Evolutionary conservation across 208 protist genomes (phyloP).

Genomic region (Crithidia fasciculata): DNA sequence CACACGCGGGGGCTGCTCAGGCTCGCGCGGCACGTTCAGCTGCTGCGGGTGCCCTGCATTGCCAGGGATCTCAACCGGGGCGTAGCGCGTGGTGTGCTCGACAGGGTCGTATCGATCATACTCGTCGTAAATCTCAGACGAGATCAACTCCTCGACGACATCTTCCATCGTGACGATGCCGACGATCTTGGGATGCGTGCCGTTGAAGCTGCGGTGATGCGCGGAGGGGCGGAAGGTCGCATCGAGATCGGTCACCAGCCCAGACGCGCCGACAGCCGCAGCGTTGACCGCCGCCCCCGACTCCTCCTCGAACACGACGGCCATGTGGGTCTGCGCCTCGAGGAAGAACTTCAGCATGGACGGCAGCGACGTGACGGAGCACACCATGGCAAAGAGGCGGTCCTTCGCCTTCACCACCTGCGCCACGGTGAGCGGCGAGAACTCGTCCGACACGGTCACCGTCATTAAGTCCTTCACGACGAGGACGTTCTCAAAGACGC

Average conservation of each 20-base stretch:
- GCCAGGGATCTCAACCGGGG: conserved; percentile 16
- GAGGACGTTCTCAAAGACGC: conserved; percentile 66
- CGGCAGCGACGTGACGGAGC: conserved; percentile 59
- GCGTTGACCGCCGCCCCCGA: background rate
- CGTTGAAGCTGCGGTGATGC: conserved; percentile 22
- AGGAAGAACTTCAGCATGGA: conserved; percentile 86
- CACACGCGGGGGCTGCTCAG: conserved; percentile 62
- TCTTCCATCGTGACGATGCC: conserved; percentile 90
- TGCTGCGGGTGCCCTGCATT: conserved; percentile 15
- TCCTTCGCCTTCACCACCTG: conserved; percentile 76
- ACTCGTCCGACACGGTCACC: conserved; percentile 35
- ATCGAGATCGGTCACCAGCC: conserved; percentile 22
- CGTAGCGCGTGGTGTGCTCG: conserved; percentile 22
- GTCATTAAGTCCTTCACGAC: conserved; percentile 85
- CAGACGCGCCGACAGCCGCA: background rate
- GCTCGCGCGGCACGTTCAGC: conserved; percentile 47
- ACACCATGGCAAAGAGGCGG: conserved; percentile 67
- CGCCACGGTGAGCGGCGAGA: conserved; percentile 56
- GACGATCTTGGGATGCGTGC: conserved; percentile 39
- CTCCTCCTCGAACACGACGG: conserved; percentile 70
- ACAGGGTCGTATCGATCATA: conserved; percentile 78
- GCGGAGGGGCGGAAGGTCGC: conserved; percentile 9
- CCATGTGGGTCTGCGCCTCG: conserved; percentile 84
- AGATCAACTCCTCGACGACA: conserved; percentile 86
- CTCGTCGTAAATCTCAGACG: conserved; percentile 91